Base-by-base conservation (phyloP, 495 filamentous ascomycete genomes). In the Friedmanniomyces simplex region DNA sequence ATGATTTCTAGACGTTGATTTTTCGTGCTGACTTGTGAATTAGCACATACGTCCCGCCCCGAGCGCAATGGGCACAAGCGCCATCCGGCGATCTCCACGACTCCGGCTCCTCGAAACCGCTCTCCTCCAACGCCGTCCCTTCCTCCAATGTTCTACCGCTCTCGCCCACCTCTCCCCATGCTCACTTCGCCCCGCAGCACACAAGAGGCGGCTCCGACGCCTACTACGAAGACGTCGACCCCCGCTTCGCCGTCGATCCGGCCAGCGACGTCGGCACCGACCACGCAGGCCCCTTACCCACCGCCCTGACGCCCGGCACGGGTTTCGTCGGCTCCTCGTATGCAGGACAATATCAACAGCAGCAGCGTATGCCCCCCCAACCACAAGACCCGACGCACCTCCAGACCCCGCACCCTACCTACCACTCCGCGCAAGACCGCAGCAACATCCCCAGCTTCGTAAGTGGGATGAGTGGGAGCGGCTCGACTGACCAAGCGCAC, bases 181-280 rank as follows among this genome's bases (percentile, higher is more conserved):
- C 63, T 50, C 7, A 58, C 41, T 25, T 32, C 18, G 39, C 39
- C 50, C 49, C 65, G 52, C 20, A 60, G 69, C 71, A 78, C 70
- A 68, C 66, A 45, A 68, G 79, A 49, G 67, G 66, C 18, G 70
- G 67, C 25, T 77, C 78, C 11, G 75, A 76, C 45, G 71, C 79
- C 56, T 96, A 96, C 71, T 95, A 91, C 67, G 93, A 98, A 78
- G 93, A 96, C 68, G 85, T 93, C 20, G 90, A 94, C 55, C 93
- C 93, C 22, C 85, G 84, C 41, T 98, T 96, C 68, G 86, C 74
- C 47, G 77, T 76, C 57, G 67, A 71, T 48, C 58, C 50, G n/a
- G 42, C 65, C 46, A 51, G 64, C 52, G 58, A 59, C 48, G 47
- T 69, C 60, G 34, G 72, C 63, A 55, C 55, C 66, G 37, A 66